These are phyloP conservation scores for Castanospermum australe DNA, from an alignment of 306 rosid genomes.

Conservation along the genomic window DNA sequence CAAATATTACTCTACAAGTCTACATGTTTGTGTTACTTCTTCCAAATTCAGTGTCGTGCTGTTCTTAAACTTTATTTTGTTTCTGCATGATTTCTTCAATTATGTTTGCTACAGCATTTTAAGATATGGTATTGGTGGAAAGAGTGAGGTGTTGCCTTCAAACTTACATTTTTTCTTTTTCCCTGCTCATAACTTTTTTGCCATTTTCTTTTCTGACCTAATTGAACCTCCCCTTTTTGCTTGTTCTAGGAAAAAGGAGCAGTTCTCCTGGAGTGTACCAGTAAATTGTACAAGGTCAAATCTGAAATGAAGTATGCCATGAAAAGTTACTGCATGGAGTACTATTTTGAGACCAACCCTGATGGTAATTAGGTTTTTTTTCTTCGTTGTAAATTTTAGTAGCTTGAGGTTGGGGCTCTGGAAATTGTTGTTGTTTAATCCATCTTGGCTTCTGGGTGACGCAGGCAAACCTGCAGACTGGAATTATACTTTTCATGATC, in stretches of 20 bases:
- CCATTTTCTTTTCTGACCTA: not conserved
- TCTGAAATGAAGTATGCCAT: conserved; percentile 59
- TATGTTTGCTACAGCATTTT: not conserved
- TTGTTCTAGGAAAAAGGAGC: conserved; percentile 67
- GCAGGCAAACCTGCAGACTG: conserved; percentile 57
- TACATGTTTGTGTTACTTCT: not conserved
- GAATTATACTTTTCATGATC: conserved; percentile 56
- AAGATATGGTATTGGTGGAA: not conserved
- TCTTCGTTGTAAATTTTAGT: not conserved
- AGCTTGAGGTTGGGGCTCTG: not conserved
- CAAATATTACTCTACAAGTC: not conserved
- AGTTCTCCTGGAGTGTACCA: conserved; percentile 48
- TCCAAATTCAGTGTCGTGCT: not conserved
- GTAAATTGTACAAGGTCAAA: conserved; percentile 63
- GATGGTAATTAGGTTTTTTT: conserved; percentile 40
- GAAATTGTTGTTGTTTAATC: not conserved
- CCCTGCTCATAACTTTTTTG: not conserved
- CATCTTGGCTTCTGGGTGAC: conserved; percentile 19
- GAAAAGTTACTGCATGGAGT: conserved; percentile 73
- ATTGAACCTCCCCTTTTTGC: not conserved
- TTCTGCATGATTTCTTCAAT: not conserved
- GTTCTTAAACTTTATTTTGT: not conserved
- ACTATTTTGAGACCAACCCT: conserved; percentile 56
- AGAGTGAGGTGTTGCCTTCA: not conserved
- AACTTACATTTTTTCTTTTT: not conserved